Evolutionary conservation across 2,329 filamentous ascomycete genomes (phyloP).

Genomic region (Catunica adiposa): DNA sequence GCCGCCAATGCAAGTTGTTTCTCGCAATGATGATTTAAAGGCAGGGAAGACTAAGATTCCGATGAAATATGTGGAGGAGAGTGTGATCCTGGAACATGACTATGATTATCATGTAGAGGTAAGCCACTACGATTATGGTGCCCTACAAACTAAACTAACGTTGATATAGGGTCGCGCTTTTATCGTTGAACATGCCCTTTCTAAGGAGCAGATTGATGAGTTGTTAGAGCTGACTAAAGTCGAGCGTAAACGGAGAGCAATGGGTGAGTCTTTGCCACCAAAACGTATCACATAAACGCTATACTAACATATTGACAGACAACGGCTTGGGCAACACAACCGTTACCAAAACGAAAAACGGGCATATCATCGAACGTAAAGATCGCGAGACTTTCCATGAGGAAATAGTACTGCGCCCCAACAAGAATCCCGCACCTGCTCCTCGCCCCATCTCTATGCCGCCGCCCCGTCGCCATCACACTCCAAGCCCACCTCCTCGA

Average conservation of each 20-base stretch:
- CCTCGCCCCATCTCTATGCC: constrained; percentile 5
- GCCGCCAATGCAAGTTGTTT: constrained; percentile 25
- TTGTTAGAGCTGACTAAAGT: constrained; percentile 69
- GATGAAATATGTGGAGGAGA: constrained; percentile 58
- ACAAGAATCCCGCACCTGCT: not conserved
- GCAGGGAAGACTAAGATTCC: constrained; percentile 86
- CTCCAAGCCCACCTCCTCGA: constrained; percentile 2
- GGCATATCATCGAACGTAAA: constrained; percentile 11
- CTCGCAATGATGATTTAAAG: constrained; percentile 52
- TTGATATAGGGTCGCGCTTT: constrained; percentile 57
- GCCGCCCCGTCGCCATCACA: not conserved
- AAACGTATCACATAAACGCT: not conserved
- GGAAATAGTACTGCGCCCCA: constrained; percentile 10
- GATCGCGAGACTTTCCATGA: constrained; percentile 13
- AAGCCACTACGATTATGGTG: constrained; percentile 21
- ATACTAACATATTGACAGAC: too few species aligned
- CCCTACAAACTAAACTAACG: too few species aligned
- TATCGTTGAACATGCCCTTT: constrained; percentile 68
- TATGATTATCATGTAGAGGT: constrained; percentile 84
- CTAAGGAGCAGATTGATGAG: constrained; percentile 82
- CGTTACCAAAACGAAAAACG: constrained; percentile 8
- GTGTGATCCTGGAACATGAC: constrained; percentile 65
- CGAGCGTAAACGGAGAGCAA: constrained; percentile 41
- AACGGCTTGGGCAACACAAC: constrained; percentile 4
- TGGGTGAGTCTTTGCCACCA: not conserved